phyloP scores from a whole-genome alignment of 176 grass and related monocot genomes.

The Bromus sterilis region DNA sequence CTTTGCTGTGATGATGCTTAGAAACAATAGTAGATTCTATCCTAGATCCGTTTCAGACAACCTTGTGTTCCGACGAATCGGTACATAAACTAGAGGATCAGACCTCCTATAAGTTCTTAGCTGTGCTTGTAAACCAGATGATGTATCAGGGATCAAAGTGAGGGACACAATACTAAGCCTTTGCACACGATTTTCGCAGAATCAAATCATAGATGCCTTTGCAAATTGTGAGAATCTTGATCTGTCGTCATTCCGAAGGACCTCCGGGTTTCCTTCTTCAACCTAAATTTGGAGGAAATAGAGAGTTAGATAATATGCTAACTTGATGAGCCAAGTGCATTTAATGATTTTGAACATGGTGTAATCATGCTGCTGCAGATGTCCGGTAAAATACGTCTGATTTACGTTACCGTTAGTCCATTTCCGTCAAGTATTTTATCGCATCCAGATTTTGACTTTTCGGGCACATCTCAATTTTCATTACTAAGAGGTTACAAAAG shows the following conservation, averaged over 20 bases:
- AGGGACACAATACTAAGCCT: neutral
- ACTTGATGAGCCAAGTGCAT: neutral
- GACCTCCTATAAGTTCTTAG: neutral
- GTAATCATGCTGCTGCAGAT: neutral
- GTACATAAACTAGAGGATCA: neutral
- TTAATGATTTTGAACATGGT: neutral
- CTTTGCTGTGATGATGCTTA: neutral
- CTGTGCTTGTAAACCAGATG: neutral
- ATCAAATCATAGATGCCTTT: constrained; percentile 67
- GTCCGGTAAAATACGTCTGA: neutral
- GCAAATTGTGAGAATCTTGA: constrained; percentile 77
- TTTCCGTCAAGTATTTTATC: neutral
- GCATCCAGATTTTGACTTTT: neutral
- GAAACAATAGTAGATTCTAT: neutral
- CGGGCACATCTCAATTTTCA: no score
- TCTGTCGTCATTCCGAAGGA: constrained; percentile 40
- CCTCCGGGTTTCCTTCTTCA: constrained; percentile 74
- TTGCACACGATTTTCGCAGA: neutral
- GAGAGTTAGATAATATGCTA: neutral
- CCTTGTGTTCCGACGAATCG: neutral
- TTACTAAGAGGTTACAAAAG: neutral
- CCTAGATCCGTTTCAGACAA: neutral
- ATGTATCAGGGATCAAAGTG: neutral
- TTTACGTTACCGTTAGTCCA: neutral
- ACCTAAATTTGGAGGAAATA: constrained; percentile 30